These are phyloP conservation scores for Aspergillus quadrilineatus DNA, from an alignment of 2,329 filamentous ascomycete species.

Conservation along the genomic window DNA sequence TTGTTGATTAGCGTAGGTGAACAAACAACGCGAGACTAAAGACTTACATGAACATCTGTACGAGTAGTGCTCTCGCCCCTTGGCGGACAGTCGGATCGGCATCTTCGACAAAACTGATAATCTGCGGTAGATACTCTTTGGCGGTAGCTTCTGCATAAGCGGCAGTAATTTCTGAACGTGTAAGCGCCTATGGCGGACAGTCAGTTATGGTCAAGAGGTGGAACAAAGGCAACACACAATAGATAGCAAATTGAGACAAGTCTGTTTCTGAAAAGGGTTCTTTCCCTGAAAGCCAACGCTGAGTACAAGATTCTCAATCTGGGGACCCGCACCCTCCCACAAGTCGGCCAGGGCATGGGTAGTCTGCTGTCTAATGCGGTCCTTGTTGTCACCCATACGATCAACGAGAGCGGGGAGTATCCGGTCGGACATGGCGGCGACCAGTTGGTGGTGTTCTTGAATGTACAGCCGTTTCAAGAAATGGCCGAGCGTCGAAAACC, in stretches of 20 bases:
- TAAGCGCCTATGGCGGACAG: conserved; percentile 64
- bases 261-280: conserved; percentile 81
- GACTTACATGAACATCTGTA: conserved; percentile 77
- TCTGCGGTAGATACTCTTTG: conserved; percentile 62
- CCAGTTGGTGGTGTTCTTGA: conserved; percentile 73
- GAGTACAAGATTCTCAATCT: conserved; percentile 78
- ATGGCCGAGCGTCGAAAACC: conserved; percentile 84
- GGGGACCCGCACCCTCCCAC: conserved; percentile 65
- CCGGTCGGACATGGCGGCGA: conserved; percentile 66
- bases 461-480: conserved; percentile 81
- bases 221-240: conserved; percentile 53
- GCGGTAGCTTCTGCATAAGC: background rate
- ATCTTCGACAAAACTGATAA: conserved; percentile 87
- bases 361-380: conserved; percentile 75
- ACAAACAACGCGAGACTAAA: background rate
- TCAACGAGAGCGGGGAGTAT: conserved; percentile 77
- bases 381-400: conserved; percentile 82
- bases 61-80: conserved; percentile 75
- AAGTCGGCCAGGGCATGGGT: conserved; percentile 74
- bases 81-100: conserved; percentile 86
- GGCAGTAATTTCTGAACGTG: conserved; percentile 47
- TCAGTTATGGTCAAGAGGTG: conserved; percentile 10
- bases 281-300: conserved; percentile 76
- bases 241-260: conserved; percentile 79
- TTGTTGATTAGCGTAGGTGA: conserved; percentile 11